Evolutionary conservation across 2,329 filamentous ascomycete species (phyloP).

Genomic region (Penicillium carneum): DNA sequence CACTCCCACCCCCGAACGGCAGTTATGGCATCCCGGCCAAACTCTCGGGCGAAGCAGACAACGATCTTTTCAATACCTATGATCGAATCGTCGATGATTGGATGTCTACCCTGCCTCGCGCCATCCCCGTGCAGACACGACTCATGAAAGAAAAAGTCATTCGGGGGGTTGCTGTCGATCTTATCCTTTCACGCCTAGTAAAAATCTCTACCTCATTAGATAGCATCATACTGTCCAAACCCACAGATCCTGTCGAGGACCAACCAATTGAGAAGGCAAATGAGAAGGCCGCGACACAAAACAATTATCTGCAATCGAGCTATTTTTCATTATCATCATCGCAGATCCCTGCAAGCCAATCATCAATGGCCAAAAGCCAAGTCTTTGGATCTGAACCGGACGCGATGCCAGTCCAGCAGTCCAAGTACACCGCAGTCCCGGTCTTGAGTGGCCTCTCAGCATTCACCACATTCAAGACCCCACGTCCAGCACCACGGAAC

Average conservation of each 20-base stretch:
- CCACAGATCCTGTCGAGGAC: neutral
- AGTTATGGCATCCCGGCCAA: slow-evolving; percentile 23
- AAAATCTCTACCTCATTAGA: slow-evolving; percentile 26
- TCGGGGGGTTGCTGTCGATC: slow-evolving; percentile 46
- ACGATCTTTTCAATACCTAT: slow-evolving; percentile 43
- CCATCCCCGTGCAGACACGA: slow-evolving; percentile 48
- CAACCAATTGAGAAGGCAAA: slow-evolving; percentile 8
- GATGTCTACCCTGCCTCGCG: slow-evolving; percentile 44
- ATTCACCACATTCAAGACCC: slow-evolving; percentile 40
- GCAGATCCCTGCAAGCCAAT: slow-evolving; percentile 12
- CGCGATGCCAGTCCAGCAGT: neutral
- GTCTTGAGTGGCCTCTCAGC: slow-evolving; percentile 38
- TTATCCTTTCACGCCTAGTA: slow-evolving; percentile 47
- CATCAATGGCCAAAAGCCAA: slow-evolving; percentile 2
- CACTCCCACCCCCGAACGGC: slow-evolving; percentile 25
- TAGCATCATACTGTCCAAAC: neutral
- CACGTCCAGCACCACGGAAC: slow-evolving; percentile 33
- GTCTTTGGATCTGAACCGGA: slow-evolving; percentile 1
- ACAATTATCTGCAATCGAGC: slow-evolving; percentile 13
- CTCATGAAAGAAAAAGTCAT: slow-evolving; percentile 50
- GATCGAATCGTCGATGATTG: slow-evolving; percentile 48
- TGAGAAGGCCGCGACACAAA: slow-evolving; percentile 11
- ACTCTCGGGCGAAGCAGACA: slow-evolving; percentile 12
- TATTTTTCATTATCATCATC: slow-evolving; percentile 14
- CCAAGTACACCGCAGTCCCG: slow-evolving; percentile 11